Percentiles rank a stretch among this genome's conserved stretches.
Evolutionary conservation across 2,329 filamentous ascomycete species (phyloP).

Genomic region (Ophiosphaerella herpotricha): DNA sequence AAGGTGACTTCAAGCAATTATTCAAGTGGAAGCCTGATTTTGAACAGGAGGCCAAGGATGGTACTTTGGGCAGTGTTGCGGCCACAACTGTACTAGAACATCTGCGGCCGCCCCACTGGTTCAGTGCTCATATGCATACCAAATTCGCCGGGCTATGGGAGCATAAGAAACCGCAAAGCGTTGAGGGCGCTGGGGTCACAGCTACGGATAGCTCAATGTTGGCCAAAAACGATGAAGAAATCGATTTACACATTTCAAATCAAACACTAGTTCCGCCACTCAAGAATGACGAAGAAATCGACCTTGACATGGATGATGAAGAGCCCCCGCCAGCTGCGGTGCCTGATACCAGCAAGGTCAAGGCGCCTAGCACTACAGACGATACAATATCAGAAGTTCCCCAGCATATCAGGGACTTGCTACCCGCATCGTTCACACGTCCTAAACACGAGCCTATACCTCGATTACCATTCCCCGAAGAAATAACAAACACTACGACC

Average conservation of each 20-base stretch:
- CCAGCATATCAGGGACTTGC: slow-evolving; percentile 69
- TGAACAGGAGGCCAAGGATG: slow-evolving; percentile 72
- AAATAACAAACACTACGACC: slow-evolving; percentile 78
- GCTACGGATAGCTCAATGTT: slow-evolving; percentile 12
- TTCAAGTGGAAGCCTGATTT: slow-evolving; percentile 78
- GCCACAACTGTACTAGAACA: slow-evolving; percentile 81
- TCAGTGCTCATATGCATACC: slow-evolving; percentile 85
- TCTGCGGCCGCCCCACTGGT: slow-evolving; percentile 85
- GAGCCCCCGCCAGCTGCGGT: slow-evolving; percentile 11
- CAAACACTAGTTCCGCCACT: slow-evolving; percentile 40
- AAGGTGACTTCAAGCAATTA: slow-evolving; percentile 70
- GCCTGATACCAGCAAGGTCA: slow-evolving; percentile 14
- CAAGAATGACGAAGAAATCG: slow-evolving; percentile 42
- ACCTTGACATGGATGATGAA: slow-evolving; percentile 50
- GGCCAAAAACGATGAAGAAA: slow-evolving; percentile 63
- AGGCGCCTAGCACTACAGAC: background rate
- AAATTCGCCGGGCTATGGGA: slow-evolving; percentile 73
- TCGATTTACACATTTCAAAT: slow-evolving; percentile 61
- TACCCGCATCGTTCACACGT: slow-evolving; percentile 74
- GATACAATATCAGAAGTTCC: slow-evolving; percentile 51
- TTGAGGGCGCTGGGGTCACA: background rate
- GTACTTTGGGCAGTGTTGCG: slow-evolving; percentile 77
- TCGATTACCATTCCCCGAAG: slow-evolving; percentile 64
- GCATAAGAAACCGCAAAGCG: slow-evolving; percentile 46
- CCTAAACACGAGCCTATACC: slow-evolving; percentile 20